A percentile compares a stretch with the other conserved stretches of the same genome.
Evolutionary conservation across 352 stramenopile genomes (phyloP).

Genomic region (Pythium chondricola): DNA sequence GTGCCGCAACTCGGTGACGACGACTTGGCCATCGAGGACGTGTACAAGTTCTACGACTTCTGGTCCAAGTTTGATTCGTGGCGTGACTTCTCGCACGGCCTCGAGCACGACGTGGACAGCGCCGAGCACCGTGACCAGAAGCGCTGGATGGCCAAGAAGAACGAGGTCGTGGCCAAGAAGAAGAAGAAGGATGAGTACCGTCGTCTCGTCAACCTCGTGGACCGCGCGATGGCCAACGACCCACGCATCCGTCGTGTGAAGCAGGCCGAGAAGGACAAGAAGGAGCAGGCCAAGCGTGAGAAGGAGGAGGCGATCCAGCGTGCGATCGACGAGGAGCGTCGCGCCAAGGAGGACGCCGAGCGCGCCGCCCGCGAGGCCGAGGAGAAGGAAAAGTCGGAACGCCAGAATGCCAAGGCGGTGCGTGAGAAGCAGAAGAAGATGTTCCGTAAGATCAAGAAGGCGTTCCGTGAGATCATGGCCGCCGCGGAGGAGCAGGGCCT

Average conservation of each 20-base stretch:
- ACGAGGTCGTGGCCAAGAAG: constrained; percentile 79
- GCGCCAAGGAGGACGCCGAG: constrained; percentile 52
- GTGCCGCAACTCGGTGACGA: constrained; percentile 68
- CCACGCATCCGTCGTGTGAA: constrained; percentile 78
- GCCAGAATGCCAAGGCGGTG: constrained; percentile 65
- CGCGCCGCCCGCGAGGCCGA: constrained; percentile 39
- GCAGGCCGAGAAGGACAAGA: constrained; percentile 82
- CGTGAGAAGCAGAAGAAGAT: constrained; percentile 86
- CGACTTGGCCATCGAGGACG: constrained; percentile 47
- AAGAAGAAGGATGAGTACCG: constrained; percentile 87
- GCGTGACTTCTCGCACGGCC: constrained; percentile 79
- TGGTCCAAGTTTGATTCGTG: constrained; percentile 87
- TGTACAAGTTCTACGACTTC: constrained; percentile 87
- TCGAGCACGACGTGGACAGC: constrained; percentile 81
- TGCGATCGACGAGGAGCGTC: constrained; percentile 63
- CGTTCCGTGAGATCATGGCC: constrained; percentile 73
- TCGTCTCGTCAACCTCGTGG: constrained; percentile 70
- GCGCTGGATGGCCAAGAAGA: constrained; percentile 87
- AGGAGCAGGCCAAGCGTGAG: constrained; percentile 57
- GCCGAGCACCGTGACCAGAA: constrained; percentile 84
- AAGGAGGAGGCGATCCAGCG: constrained; percentile 71
- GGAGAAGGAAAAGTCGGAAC: constrained; percentile 58
- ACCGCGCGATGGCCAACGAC: constrained; percentile 67
- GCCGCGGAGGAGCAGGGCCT: constrained; percentile 51
- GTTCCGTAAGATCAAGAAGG: constrained; percentile 80